Evolutionary conservation across 2,329 filamentous ascomycete genomes (phyloP).

Genomic region (Fusarium piperis): DNA sequence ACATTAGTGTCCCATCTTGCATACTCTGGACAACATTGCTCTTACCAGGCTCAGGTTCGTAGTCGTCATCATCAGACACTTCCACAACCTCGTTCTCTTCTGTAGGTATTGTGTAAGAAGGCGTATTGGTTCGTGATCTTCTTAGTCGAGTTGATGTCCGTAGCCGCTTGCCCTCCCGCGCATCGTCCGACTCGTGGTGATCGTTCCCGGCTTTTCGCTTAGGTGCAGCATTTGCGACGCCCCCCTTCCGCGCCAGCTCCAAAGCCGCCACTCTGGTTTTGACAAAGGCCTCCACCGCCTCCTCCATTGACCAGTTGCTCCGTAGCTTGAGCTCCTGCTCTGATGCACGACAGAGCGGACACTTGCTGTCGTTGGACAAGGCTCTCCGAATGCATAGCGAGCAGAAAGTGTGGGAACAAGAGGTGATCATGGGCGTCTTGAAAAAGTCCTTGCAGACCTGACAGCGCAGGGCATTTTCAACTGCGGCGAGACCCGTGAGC

Average conservation of each 20-base stretch:
- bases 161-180: constrained; percentile 57
- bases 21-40: not conserved
- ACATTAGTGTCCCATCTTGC: constrained; percentile 15
- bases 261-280: constrained; percentile 71
- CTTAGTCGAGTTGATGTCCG: constrained; percentile 62
- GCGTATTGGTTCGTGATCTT: constrained; percentile 52
- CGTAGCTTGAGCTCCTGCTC: constrained; percentile 88
- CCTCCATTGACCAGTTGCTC: constrained; percentile 85
- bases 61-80: constrained; percentile 44
- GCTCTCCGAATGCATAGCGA: constrained; percentile 93
- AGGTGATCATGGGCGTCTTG: constrained; percentile 92
- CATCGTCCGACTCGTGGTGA: constrained; percentile 39
- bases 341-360: constrained; percentile 80
- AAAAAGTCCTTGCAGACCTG: constrained; percentile 99
- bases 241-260: constrained; percentile 64
- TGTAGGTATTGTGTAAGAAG: constrained; percentile 26
- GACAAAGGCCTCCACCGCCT: constrained; percentile 83
- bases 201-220: constrained; percentile 64
- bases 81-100: constrained; percentile 40
- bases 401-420: constrained; percentile 96
- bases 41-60: constrained; percentile 43
- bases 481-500: constrained; percentile 70
- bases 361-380: constrained; percentile 84
- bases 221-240: constrained; percentile 32
- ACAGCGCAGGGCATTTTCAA: constrained; percentile 90